These are phyloP conservation scores for Leishmania martiniquensis DNA, from an alignment of 208 protist species.

Conservation along the genomic window DNA sequence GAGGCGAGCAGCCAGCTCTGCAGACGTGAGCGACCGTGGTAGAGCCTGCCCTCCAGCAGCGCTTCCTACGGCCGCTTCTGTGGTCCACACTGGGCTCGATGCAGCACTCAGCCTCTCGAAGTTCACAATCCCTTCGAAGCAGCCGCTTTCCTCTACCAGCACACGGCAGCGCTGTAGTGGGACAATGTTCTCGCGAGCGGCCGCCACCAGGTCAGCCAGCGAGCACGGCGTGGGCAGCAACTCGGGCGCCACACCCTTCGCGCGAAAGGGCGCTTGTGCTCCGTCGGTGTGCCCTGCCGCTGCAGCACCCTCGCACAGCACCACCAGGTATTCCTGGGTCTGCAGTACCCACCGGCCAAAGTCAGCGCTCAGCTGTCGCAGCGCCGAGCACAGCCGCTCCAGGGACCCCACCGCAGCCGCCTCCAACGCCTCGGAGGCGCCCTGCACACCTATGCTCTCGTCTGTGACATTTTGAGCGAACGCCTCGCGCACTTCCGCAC, in stretches of 20 bases:
- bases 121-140: constrained; percentile 28
- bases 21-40: not conserved
- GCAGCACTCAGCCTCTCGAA: not conserved
- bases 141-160: constrained; percentile 39
- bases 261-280: not conserved
- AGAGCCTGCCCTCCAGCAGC: not conserved
- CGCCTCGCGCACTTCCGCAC: not conserved
- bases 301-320: not conserved
- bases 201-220: constrained; percentile 28
- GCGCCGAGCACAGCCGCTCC: constrained; percentile 35
- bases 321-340: constrained; percentile 37
- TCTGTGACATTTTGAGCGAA: not conserved
- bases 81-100: not conserved
- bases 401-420: constrained; percentile 39
- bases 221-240: constrained; percentile 9
- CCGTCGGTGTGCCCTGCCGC: not conserved
- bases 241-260: not conserved
- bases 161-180: constrained; percentile 34
- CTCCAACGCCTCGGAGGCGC: constrained; percentile 31
- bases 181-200: constrained; percentile 35
- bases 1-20: constrained; percentile 26
- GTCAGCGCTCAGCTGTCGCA: constrained; percentile 36
- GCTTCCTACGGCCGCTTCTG: not conserved
- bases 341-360: constrained; percentile 52
- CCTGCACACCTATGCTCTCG: not conserved